These are phyloP conservation scores for Mycotypha africana DNA, from an alignment of 371 early-diverging fungal species.

Conservation along the genomic window DNA sequence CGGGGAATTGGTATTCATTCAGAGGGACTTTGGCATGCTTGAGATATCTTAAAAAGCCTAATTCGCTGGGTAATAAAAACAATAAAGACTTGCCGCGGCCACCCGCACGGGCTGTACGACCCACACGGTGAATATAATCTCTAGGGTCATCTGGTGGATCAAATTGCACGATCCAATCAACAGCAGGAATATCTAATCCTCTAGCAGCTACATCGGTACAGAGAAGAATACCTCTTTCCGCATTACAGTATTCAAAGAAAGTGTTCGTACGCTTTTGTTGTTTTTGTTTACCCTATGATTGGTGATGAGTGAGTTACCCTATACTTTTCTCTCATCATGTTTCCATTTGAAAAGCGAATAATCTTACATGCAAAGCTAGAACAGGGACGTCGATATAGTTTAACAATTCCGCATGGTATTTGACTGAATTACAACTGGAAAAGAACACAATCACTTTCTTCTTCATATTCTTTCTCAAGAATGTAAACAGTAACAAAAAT, in stretches of 20 bases:
- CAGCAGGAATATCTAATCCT: slow-evolving; percentile 97
- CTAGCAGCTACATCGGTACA: slow-evolving; percentile 99
- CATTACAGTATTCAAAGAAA: slow-evolving; percentile 94
- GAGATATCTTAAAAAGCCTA: slow-evolving; percentile 77
- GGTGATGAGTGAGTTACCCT: too few species aligned
- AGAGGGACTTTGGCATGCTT: slow-evolving; percentile 94
- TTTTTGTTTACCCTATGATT: slow-evolving; percentile 81
- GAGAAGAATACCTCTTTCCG: slow-evolving; percentile 82
- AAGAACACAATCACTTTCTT: slow-evolving; percentile 97
- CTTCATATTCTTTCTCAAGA: slow-evolving; percentile 89
- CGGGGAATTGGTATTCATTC: slow-evolving; percentile 95
- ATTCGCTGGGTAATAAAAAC: slow-evolving; percentile 93
- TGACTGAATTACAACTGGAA: slow-evolving; percentile 91
- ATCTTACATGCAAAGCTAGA: slow-evolving; percentile 81
- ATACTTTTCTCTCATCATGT: background rate
- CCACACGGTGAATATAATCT: slow-evolving; percentile 98
- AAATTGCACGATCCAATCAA: slow-evolving; percentile 98
- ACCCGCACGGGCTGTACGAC: slow-evolving; percentile 95
- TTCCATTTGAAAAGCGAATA: background rate
- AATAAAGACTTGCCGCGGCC: slow-evolving; percentile 89
- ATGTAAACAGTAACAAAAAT: slow-evolving; percentile 92
- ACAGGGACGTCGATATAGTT: slow-evolving; percentile 98
- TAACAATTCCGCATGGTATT: slow-evolving; percentile 91
- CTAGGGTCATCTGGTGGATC: slow-evolving; percentile 98
- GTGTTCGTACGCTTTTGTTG: slow-evolving; percentile 95